Evolutionary conservation across 2,329 filamentous ascomycete species (phyloP).

Genomic region (Pseudogymnoascus sp.): DNA sequence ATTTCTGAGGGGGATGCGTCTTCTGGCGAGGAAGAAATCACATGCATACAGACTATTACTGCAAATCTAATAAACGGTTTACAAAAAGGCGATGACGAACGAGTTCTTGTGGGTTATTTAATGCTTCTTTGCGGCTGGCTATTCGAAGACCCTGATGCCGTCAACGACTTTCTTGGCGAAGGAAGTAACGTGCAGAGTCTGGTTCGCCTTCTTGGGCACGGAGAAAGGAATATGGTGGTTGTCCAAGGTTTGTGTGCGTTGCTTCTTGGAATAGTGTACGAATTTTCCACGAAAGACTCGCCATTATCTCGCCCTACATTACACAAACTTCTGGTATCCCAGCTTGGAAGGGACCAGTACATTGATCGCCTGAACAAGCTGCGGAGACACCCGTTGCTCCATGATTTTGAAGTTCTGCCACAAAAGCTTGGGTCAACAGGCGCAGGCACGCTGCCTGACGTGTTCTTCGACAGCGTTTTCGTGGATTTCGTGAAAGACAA

Average conservation of each 20-base stretch:
- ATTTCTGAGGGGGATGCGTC: conserved; percentile 85
- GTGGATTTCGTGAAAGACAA: conserved; percentile 95
- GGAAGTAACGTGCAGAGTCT: conserved; percentile 86
- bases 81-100: conserved; percentile 66
- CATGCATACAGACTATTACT: conserved; percentile 80
- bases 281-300: conserved; percentile 96
- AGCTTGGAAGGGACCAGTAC: conserved; percentile 79
- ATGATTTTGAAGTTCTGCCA: conserved; percentile 82
- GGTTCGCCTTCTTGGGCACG: conserved; percentile 61
- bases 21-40: conserved; percentile 88
- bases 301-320: conserved; percentile 76
- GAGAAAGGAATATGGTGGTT: conserved; percentile 52
- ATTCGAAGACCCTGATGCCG: conserved; percentile 83
- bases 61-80: conserved; percentile 78
- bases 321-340: conserved; percentile 67
- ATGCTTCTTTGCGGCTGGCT: conserved; percentile 87
- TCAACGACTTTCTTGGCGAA: conserved; percentile 88
- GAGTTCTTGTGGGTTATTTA: conserved; percentile 74
- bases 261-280: conserved; percentile 81
- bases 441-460: conserved; percentile 58
- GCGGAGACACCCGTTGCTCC: conserved; percentile 67
- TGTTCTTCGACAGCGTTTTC: conserved; percentile 79
- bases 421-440: conserved; percentile 53
- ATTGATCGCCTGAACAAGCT: conserved; percentile 72
- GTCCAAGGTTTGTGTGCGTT: conserved; percentile 78